Conservation (phyloP, 1,139 yeast species). For the Entelexis paramagnoliae region DNA sequence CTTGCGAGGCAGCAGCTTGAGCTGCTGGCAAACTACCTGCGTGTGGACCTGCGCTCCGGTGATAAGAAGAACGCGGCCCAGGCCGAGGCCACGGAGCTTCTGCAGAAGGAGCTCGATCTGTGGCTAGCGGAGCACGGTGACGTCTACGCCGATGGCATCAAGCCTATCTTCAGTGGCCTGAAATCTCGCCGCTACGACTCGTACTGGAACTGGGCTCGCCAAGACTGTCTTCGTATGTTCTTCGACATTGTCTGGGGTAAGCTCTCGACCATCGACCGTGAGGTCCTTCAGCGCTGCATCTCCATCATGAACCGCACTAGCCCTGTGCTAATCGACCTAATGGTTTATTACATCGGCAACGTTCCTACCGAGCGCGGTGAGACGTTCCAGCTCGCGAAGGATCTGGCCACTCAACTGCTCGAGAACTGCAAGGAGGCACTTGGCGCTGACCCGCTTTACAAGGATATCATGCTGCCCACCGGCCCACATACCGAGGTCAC, state of each 20-base stretch:
- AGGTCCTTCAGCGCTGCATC: conserved; percentile 91
- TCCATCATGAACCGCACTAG: conserved; percentile 96
- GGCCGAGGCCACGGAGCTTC: conserved; percentile 70
- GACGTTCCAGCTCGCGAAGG: conserved; percentile 76
- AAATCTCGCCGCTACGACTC: conserved; percentile 96
- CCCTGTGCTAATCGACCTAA: conserved; percentile 84
- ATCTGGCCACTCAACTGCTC: conserved; percentile 82
- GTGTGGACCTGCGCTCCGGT: conserved; percentile 82
- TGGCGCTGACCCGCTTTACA: conserved; percentile 76
- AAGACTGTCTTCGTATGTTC: conserved; percentile 87
- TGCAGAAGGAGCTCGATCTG: conserved; percentile 83
- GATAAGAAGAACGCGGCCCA: conserved; percentile 78
- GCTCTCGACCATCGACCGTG: conserved; percentile 81
- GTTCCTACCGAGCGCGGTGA: conserved; percentile 86
- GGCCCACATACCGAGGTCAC: conserved; percentile 90
- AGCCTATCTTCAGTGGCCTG: conserved; percentile 79
- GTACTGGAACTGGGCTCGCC: conserved; percentile 99
- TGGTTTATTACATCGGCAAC: conserved; percentile 95
- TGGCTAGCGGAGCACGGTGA: conserved; percentile 96
- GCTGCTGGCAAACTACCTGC: conserved; percentile 87
- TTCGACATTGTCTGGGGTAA: conserved; percentile 93
- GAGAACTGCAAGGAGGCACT: conserved; percentile 90
- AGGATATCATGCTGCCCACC: conserved; percentile 87
- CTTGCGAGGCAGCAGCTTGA: conserved; percentile 94
- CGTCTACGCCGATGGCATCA: conserved; percentile 81